Evolutionary conservation across 805 yeast species (phyloP), one percentile per base, ranked within the genome.

Genomic region (Zygoascus tannicola): DNA sequence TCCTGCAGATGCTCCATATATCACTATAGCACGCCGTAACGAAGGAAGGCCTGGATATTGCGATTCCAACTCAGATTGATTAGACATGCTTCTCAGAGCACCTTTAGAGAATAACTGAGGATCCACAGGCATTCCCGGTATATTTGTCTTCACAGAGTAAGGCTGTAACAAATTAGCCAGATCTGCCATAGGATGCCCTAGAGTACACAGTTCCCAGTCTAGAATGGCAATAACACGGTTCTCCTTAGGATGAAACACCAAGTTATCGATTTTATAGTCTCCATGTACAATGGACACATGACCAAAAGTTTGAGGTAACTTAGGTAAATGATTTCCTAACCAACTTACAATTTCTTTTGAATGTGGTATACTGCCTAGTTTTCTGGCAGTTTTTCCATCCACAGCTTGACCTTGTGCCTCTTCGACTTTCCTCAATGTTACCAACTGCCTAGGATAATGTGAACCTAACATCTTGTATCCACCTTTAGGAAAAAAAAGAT

Each of bases 191-290:
- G 84, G 84, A 50, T 77, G 80, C 0, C 84, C 84, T 45, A 74
- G 63, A 0, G 83, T 78, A 49, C 81, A 75, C 33, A 78, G 60
- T 55, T 78, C 84, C 84, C 84, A 78, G 54, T 78, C 83, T 35
- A 78, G 62, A 2, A 78, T 73, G 0, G 81, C 81, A 40, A 71
- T 60, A 2, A 77, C 75, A 36, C 58, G 56, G 18, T 70, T 69
- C 38, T 68, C 66, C 0, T 68, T 69, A 50, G 76, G 77, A 59
- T 80, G 71, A 62, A 73, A 73, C 28, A 82, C 70, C 50, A 81
- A 65, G 63, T 81, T 69, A 67, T 82, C 81, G 54, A 74, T 67
- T 64, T 78, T 74, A 69, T 73, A 71, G 64, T 79, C 78, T 36
- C 88, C 84, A 50, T 78, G 84, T 32, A 78, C 75, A 44, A 78